phyloP scores from a whole-genome alignment of 2,329 filamentous ascomycete genomes.

The Venturia asperata region DNA sequence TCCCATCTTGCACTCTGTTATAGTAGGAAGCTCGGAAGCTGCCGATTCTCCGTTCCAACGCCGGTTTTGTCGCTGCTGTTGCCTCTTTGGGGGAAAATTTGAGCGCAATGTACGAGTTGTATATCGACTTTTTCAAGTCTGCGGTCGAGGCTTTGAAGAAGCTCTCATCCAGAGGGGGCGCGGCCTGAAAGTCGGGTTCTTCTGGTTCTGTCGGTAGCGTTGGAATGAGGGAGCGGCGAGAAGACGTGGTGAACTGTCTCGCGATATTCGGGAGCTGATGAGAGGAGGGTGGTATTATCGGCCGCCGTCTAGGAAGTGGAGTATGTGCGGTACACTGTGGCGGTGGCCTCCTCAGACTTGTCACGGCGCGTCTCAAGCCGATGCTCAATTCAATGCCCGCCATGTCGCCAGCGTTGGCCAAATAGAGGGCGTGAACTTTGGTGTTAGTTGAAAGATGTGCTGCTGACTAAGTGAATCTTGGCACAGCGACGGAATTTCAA shows the following conservation, averaged over 20 bases:
- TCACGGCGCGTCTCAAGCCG: slow-evolving; percentile 13
- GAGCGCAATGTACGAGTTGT: not conserved
- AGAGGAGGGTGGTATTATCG: not conserved
- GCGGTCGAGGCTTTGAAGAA: too few species aligned
- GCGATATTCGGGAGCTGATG: not conserved
- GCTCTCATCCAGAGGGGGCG: not conserved
- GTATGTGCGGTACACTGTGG: not conserved
- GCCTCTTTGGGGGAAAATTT: not conserved
- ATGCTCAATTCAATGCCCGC: slow-evolving; percentile 4
- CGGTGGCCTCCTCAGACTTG: not conserved
- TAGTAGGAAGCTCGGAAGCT: not conserved
- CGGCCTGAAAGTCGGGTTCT: slow-evolving; percentile 4
- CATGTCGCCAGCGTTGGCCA: not conserved
- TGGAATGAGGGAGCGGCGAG: not conserved
- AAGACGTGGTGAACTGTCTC: not conserved
- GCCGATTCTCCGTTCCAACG: not conserved
- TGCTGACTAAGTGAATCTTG: not conserved
- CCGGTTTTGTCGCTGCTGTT: not conserved
- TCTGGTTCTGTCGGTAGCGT: not conserved
- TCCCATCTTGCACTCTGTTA: not conserved
- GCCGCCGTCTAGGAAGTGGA: not conserved
- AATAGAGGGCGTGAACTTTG: too few species aligned
- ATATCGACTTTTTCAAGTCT: not conserved
- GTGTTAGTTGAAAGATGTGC: not conserved
- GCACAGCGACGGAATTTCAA: not conserved